Evolutionary conservation across 2,329 filamentous ascomycete species (phyloP), one percentile per base, ranked within the genome.

Genomic region (Dryadomyces quercivorus): DNA sequence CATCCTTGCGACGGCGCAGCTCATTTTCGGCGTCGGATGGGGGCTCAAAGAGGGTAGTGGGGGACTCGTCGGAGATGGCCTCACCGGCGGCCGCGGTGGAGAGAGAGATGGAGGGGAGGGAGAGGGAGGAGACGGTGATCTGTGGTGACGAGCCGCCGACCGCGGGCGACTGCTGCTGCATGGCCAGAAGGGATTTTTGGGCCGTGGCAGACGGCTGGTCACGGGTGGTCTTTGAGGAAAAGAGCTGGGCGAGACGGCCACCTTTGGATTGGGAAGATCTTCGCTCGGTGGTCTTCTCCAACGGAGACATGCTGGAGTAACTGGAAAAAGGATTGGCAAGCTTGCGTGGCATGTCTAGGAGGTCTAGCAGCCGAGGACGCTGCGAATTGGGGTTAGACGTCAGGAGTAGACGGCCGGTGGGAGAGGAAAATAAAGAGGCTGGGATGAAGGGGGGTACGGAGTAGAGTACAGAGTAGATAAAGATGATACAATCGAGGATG

Each of bases 91-190:
- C 87, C 51, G 88, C 88, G 45, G 89, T 90, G 13, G 92, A 95
- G 55, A 97, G 78, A 45, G 89, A 95, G 65, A 97, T 96, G 53
- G 86, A 92, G 43, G 92, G 92, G 63, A 96, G 75, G 50, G 88
- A 87, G 59, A 91, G 73, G 56, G 86, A 84, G 45, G 89, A 78
- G 56, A 82, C 79, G 59, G 82, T 84, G 64, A 89, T 85, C 58
- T 82, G 78, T 56, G 80, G 77, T 44, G 82, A 77, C 52, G 79
- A 74, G 52, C 72, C 70, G 64, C 75, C 68, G 63, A 57, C 66
- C 21, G 53, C 51, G 57, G 70, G 70, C 62, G 75, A 67, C 63
- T 75, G 77, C 61, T 86, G 81, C 66, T 86, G 81, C 64, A 84
- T 81, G 57, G 80, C 75, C 64, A 85, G 76, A 50, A 88, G 78